Evolutionary conservation across 768 basidiomycete species (phyloP), one percentile per base, ranked within the genome.

Genomic region (Xanthoconium stramineum): DNA sequence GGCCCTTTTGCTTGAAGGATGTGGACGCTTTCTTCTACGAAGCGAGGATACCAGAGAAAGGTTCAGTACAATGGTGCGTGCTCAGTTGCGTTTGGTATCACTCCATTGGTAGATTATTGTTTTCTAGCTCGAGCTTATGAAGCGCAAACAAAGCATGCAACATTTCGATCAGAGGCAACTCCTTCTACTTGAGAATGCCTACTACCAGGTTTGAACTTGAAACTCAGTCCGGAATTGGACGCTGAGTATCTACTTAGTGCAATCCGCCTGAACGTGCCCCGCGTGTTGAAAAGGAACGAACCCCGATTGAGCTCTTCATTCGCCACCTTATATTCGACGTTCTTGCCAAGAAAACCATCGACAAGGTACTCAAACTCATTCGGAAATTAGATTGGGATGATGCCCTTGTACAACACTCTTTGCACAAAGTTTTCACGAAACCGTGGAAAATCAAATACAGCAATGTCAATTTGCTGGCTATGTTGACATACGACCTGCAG

Each of bases 371-470:
- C 53, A 94, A 92, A 71, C 82, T 97, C 24, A 73, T 98, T 35
- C 86, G 97, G 47, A 98, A 96, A 73, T 80, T 98, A 45, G 88
- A 98, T 65, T 99, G 97, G 97, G 91, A 96, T n/a, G 85, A 92
- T 68, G 70, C 74, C 8, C 58, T 72, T 24, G 66, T 89, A 32
- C 80, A 81, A 38, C 79, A 79, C 29, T 82, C 81, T 24, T 77
- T 98, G 8, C 85, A 88, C 75, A 91, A 91, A 67, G 83, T 91
- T 39, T 99, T 99, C 75, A 91, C 91, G n/a, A 96, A 97, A 65
- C 90, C 96, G 3, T 97, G 96, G 94, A 98, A 98, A 70, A 83
- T 98, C 74, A 96, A 94, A 66, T 98, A 88, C 67, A 80, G 86
- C 56, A 96, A 91, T 65, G 84, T 99, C 63, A 82, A 86, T 53